Evolutionary conservation across 352 stramenopile genomes (phyloP).

Genomic region (Phytophthora pinifolia): DNA sequence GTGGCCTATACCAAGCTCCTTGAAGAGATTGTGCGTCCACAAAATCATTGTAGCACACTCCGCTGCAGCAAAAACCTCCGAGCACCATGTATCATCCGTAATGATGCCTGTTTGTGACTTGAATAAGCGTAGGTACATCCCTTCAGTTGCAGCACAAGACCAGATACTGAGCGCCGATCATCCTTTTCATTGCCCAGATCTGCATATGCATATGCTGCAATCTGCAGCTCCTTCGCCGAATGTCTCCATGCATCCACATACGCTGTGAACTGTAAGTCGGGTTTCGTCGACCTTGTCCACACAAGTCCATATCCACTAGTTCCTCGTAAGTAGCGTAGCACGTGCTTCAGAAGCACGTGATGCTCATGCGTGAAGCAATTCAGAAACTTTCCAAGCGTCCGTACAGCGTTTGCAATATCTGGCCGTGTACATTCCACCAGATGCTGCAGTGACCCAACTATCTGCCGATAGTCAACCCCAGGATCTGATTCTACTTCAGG

Average conservation of each 20-base stretch:
- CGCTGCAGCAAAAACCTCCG: background rate
- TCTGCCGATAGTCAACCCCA: conserved; percentile 6
- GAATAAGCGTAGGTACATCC: too few relatives aligned
- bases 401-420: conserved; percentile 5
- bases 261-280: background rate
- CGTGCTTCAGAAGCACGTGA: background rate
- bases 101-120: background rate
- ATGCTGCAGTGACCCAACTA: conserved; percentile 6
- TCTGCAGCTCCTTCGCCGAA: too few relatives aligned
- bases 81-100: background rate
- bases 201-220: background rate
- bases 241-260: background rate
- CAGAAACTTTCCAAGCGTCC: conserved; percentile 5
- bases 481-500: conserved; percentile 7
- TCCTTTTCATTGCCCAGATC: background rate
- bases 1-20: background rate
- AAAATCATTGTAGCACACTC: background rate
- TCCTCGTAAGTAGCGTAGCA: conserved; percentile 5
- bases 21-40: background rate
- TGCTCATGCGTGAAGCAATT: conserved; percentile 6
- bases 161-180: too few relatives aligned
- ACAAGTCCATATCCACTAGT: conserved; percentile 4
- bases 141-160: too few relatives aligned
- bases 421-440: conserved; percentile 6
- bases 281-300: background rate